Evolutionary conservation across 2,329 filamentous ascomycete genomes (phyloP), one percentile per base, ranked within the genome.

Genomic region (Didymella pomorum): DNA sequence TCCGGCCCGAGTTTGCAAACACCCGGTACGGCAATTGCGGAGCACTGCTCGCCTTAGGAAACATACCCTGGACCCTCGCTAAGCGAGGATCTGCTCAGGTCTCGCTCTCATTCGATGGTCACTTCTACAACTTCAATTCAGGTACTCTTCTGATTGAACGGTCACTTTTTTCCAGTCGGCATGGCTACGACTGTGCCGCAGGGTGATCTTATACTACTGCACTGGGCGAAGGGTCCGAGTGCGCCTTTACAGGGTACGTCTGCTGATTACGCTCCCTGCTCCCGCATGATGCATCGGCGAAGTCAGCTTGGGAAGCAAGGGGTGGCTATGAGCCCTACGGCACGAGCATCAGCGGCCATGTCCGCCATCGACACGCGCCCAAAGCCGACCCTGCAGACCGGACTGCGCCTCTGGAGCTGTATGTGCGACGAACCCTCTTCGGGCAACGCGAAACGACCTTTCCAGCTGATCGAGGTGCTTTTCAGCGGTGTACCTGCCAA

Each of bases 401-500:
- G 14, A 42, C 26, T 20, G 26, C 8, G 33, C 18, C 18, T 18
- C 14, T 21, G 44, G 49, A 49, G 9, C 35, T 21, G 26, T 25
- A 2, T 23, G 23, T 39, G 35, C n/a, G 26, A 18, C 35, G 14
- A 10, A 16, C 3, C 10, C 29, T 14, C 26, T 18, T 29, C 39
- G 39, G 41, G 45, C 39, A 58, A 39, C 18, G 44, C 50, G 50
- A 58, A 50, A 46, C 46, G 56, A 50, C 31, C 3, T 20, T 42
- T 47, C 50, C 51, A 43, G 25, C 23, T 41, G 18, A 53, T 23
- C 28, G 18, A 23, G 45, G 44, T 50, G 16, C 21, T 1, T 51
- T 35, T 35, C 42, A 41, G 50, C 46, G 46, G 46, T 23, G 50
- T 58, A 35, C 56, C 56, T 58, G 56, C 56, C 56, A 54, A 58